Base-by-base conservation (phyloP, 2,329 filamentous ascomycete species). In the Fusarium agapanthi region DNA sequence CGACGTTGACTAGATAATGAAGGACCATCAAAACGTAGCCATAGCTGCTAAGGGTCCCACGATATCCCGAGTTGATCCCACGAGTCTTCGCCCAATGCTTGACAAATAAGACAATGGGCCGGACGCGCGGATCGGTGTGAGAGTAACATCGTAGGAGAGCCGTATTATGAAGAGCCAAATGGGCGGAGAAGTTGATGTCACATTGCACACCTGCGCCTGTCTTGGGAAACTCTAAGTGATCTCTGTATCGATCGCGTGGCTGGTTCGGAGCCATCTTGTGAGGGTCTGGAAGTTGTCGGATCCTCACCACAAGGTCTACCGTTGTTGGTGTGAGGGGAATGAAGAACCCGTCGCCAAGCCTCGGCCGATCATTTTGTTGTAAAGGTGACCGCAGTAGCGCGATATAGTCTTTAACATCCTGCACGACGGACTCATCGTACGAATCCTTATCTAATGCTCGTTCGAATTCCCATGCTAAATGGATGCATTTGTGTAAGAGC, bases 11-110 rank as follows among this genome's bases (percentile, higher is more conserved):
- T 34, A 97, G 88, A 78, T 95, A 97, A 81, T 98, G 95, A 22
- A 97, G 84, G 9, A 97, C 91, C 95, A 98, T 97, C 43, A 97
- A 84, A 10, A 96, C 94, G 81, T 95, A 98, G 55, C 95, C 95
- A 77, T 97, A 97, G 73, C 93, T 95, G 58, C 93, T 95, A 24
- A 98, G 84, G 1, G 94, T 97, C 45, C 95, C 95, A 41, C 91
- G 91, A 79, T 97, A 97, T 5, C 93, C 91, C 45, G 91, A 93
- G 81, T 97, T 97, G 83, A 97, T 95, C 71, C 91, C 92, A 51
- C 95, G 90, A 34, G 87, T 86, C 80, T 96, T 97, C 32, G 94
- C 94, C 95, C 95, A 98, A 71, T 94, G 89, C 81, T 98, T 98
- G 79, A 98, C 86, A 79, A 97, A 97, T 14, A 97, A 83, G 2